These are phyloP conservation scores for Verticillium albo-atrum DNA, from an alignment of 2,329 filamentous ascomycete species.

Conservation along the genomic window DNA sequence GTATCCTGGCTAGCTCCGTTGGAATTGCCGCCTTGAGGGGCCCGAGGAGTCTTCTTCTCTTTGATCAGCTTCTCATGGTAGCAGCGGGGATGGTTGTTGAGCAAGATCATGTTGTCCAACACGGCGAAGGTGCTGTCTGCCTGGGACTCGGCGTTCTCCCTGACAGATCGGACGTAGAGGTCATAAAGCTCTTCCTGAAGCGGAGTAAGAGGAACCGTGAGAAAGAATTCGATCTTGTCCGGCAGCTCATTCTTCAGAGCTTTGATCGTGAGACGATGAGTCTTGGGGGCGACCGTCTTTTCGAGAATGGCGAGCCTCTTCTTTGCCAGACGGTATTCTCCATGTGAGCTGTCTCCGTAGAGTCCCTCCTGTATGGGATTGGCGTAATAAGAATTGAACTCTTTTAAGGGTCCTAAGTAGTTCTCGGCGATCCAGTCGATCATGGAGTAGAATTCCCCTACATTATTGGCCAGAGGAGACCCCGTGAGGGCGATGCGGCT, in stretches of 20 bases:
- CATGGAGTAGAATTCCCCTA: slow-evolving; percentile 81
- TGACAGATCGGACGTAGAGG: slow-evolving; percentile 28
- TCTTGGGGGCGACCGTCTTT: slow-evolving; percentile 68
- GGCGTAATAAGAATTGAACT: slow-evolving; percentile 69
- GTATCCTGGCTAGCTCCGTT: slow-evolving; percentile 6
- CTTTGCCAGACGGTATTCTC: slow-evolving; percentile 54
- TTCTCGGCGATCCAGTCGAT: slow-evolving; percentile 81
- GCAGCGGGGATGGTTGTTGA: slow-evolving; percentile 49
- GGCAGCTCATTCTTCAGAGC: slow-evolving; percentile 64
- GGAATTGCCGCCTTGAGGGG: neutral
- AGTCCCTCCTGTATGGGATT: slow-evolving; percentile 71
- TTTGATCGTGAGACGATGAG: slow-evolving; percentile 67
- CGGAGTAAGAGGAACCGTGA: slow-evolving; percentile 65
- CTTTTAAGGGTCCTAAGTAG: slow-evolving; percentile 63
- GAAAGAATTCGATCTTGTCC: slow-evolving; percentile 74
- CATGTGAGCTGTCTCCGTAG: slow-evolving; percentile 54
- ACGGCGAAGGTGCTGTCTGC: slow-evolving; percentile 26
- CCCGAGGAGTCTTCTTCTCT: neutral
- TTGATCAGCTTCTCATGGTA: slow-evolving; percentile 32
- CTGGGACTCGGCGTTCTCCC: neutral
- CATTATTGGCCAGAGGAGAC: slow-evolving; percentile 79
- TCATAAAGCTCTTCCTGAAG: slow-evolving; percentile 63
- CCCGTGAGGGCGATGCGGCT: slow-evolving; percentile 81
- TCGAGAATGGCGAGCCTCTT: slow-evolving; percentile 69
- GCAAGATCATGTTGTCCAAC: slow-evolving; percentile 34